These are phyloP conservation scores for Hyphodiscus sp. DNA, from an alignment of 2,329 filamentous ascomycete species.

Conservation along the genomic window DNA sequence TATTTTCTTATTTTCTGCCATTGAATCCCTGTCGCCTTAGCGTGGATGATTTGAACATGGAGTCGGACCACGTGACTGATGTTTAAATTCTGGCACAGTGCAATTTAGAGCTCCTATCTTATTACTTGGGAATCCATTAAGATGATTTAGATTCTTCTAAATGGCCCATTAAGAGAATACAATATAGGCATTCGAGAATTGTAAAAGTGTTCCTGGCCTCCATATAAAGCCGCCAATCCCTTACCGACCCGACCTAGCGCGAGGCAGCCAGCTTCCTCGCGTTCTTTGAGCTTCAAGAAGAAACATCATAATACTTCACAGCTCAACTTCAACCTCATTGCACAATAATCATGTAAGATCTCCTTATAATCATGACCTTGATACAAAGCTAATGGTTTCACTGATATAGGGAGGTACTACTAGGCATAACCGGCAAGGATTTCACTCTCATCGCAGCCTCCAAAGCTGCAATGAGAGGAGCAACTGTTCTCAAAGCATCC, in stretches of 20 bases:
- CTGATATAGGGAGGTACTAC: conserved; percentile 77
- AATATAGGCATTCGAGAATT: not conserved
- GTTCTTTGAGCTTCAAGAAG: conserved; percentile 11
- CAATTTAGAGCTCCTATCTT: no score
- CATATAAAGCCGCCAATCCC: not conserved
- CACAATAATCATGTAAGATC: conserved; percentile 24
- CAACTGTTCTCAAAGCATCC: conserved; percentile 86
- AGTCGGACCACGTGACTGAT: conserved; percentile 1
- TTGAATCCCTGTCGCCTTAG: not conserved
- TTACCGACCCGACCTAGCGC: not conserved
- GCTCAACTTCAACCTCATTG: conserved; percentile 18
- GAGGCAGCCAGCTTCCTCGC: conserved; percentile 22
- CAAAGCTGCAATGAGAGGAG: conserved; percentile 96
- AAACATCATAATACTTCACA: conserved; percentile 19
- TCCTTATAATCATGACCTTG: not conserved
- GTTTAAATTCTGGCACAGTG: no score
- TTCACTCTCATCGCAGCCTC: conserved; percentile 97
- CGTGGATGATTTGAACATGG: not conserved
- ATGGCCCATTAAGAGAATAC: no score
- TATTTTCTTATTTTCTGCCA: conserved; percentile 9
- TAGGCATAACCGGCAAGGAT: conserved; percentile 98
- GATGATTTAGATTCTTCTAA: no score
- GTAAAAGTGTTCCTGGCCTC: not conserved
- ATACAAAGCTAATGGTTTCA: conserved; percentile 7
- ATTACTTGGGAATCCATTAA: no score